Conservation (phyloP, 2,329 filamentous ascomycete species). For the Pseudogymnoascus sp. region DNA sequence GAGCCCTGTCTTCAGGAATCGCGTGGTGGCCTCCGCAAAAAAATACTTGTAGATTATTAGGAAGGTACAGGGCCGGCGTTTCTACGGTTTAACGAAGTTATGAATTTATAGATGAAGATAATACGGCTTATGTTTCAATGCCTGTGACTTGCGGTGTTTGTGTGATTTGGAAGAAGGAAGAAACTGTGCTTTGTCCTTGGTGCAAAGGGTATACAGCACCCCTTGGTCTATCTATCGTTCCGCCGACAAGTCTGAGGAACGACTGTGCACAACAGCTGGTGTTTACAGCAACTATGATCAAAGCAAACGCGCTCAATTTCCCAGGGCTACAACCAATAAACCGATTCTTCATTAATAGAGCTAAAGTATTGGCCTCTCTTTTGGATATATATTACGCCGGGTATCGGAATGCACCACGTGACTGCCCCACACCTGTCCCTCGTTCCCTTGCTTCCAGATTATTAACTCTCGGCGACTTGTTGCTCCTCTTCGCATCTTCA, state of each 20-base stretch:
- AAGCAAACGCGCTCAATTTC: background rate
- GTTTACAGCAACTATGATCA: background rate
- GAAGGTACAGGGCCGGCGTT: background rate
- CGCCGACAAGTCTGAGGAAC: too few relatives aligned
- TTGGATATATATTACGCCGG: background rate
- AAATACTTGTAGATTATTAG: slow-evolving; percentile 63
- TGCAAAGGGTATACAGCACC: background rate
- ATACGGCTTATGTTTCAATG: background rate
- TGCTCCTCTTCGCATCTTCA: background rate
- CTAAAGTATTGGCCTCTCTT: background rate
- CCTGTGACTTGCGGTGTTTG: background rate
- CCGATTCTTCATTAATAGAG: background rate
- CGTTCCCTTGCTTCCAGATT: background rate
- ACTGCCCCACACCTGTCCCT: background rate
- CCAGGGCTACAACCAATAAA: background rate
- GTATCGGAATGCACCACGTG: background rate
- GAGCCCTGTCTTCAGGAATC: slow-evolving; percentile 76
- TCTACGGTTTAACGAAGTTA: background rate
- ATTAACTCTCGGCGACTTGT: background rate
- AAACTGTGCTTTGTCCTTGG: background rate
- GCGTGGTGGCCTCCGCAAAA: slow-evolving; percentile 79
- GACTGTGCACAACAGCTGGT: background rate
- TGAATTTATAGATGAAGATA: background rate
- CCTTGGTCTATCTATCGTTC: background rate
- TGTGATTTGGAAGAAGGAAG: background rate